phyloP scores from a whole-genome alignment of 768 basidiomycete genomes.

The Lactarius pseudohatsudake region DNA sequence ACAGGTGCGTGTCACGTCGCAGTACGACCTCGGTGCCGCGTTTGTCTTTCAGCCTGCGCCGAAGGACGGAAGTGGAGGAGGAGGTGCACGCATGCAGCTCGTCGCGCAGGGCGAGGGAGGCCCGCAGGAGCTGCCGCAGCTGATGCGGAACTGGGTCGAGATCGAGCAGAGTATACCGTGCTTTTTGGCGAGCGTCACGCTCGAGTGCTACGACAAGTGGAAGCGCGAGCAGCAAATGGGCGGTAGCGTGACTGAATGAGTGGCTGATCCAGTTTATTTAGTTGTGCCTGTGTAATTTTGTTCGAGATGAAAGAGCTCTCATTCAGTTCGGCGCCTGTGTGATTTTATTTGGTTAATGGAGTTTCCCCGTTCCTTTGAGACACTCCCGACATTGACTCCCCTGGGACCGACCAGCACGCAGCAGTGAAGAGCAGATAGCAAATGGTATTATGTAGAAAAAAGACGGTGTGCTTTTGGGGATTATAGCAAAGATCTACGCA shows the following conservation, averaged over 20 bases:
- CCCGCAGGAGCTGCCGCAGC: slow-evolving; percentile 51
- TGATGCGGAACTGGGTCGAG: slow-evolving; percentile 85
- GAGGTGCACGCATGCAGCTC: slow-evolving; percentile 61
- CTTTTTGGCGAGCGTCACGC: slow-evolving; percentile 83
- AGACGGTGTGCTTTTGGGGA: no score
- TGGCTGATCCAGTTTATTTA: neutral
- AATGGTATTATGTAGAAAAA: no score
- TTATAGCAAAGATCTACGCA: no score
- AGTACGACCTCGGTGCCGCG: slow-evolving; percentile 40
- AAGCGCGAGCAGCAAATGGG: slow-evolving; percentile 40
- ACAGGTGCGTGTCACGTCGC: no score
- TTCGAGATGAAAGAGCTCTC: neutral
- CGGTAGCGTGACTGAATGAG: neutral
- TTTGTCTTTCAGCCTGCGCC: slow-evolving; percentile 77
- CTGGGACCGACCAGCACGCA: no score
- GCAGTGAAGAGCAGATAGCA: no score
- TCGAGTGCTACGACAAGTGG: slow-evolving; percentile 83
- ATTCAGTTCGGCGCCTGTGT: no score
- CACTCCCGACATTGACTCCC: no score
- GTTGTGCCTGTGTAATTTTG: neutral
- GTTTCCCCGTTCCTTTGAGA: no score
- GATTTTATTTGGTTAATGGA: no score
- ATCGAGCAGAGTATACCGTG: slow-evolving; percentile 85
- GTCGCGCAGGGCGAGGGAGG: slow-evolving; percentile 48
- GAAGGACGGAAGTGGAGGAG: slow-evolving; percentile 33